phyloP scores from a whole-genome alignment of 2,329 filamentous ascomycete genomes.

The Neurospora sp. region DNA sequence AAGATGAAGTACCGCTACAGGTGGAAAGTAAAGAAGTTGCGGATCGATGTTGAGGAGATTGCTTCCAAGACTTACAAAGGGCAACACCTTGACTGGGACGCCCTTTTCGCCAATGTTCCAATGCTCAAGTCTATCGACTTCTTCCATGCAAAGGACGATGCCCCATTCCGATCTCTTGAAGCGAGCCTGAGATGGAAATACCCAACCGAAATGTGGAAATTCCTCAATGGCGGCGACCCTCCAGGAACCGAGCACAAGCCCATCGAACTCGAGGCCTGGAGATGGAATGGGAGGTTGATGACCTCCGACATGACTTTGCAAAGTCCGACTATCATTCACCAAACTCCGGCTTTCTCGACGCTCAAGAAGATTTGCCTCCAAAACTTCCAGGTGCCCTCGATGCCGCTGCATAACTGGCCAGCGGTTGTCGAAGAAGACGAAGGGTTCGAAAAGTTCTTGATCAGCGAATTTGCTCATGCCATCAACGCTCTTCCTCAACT shows the following conservation, averaged over 20 bases:
- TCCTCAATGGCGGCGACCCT: constrained; percentile 41
- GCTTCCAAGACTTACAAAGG: constrained; percentile 44
- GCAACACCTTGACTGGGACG: constrained; percentile 33
- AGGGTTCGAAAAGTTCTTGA: constrained; percentile 22
- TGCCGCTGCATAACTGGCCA: constrained; percentile 7
- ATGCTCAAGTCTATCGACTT: constrained; percentile 62
- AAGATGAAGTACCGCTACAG: constrained; percentile 53
- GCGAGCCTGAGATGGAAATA: constrained; percentile 60
- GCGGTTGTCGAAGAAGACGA: constrained; percentile 14
- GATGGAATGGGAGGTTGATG: constrained; percentile 49
- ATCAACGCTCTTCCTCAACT: constrained; percentile 50
- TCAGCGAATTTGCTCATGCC: constrained; percentile 34
- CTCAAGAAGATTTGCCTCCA: constrained; percentile 50
- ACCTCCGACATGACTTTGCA: constrained; percentile 36
- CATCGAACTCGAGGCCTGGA: constrained; percentile 33
- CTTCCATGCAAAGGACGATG: constrained; percentile 57
- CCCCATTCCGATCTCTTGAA: constrained; percentile 53
- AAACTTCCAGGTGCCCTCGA: constrained; percentile 51
- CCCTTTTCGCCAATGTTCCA: constrained; percentile 54
- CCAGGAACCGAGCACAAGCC: constrained; percentile 27
- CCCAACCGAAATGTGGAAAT: constrained; percentile 52
- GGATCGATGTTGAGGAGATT: constrained; percentile 54
- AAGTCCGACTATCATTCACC: constrained; percentile 44
- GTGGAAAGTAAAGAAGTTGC: constrained; percentile 60
- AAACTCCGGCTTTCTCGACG: constrained; percentile 43